Evolutionary conservation across 1,139 yeast species (phyloP), one percentile per base, ranked within the genome.

Genomic region (Schwanniomyces etchellsii): DNA sequence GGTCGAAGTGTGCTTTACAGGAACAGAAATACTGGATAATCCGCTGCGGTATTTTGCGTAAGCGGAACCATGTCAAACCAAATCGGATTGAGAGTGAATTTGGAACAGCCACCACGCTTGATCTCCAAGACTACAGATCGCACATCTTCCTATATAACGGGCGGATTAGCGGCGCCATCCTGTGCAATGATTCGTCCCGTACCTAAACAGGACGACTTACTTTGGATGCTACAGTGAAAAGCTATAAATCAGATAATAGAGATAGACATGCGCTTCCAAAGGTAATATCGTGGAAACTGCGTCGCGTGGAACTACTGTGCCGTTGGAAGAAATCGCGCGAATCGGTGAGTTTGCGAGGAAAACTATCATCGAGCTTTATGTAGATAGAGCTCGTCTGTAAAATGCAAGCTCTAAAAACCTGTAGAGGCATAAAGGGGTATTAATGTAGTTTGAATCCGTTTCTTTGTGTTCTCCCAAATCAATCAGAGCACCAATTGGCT

Each of bases 351-450:
- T 84, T 67, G 86, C 95, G 43, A 63, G 70, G 37, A 73, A 65
- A 32, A 69, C 81, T 45, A 72, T 71, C 34, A 65, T 88, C 39
- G 70, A 64, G 43, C 60, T 88, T 47, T 97, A 89, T 53, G 74
- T 88, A 48, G 97, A 89, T 51, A 97, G 97, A 40, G 97, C 97
- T n/a, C 71, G 97, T 45, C 64, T 89, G 37, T 88, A 95, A 93
- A 86, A 89, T 51, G 96, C 96, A 2, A 65, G 80, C 18, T 83
- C 73, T 5, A 91, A 72, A 29, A 74, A 94, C 16, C 88, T 83
- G 5, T 65, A 85, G 24, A 60, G 85, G 9, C 58, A 88, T 35
- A 57, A 57, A 28, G 88, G 85, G 50, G 86, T 81, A 55, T 84
- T 95, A 48, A 65, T 74, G 40, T 63, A 78, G 44, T 89, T 89